These are phyloP conservation scores for Lomentospora prolificans DNA, from an alignment of 2,329 filamentous ascomycete genomes.

Conservation along the genomic window DNA sequence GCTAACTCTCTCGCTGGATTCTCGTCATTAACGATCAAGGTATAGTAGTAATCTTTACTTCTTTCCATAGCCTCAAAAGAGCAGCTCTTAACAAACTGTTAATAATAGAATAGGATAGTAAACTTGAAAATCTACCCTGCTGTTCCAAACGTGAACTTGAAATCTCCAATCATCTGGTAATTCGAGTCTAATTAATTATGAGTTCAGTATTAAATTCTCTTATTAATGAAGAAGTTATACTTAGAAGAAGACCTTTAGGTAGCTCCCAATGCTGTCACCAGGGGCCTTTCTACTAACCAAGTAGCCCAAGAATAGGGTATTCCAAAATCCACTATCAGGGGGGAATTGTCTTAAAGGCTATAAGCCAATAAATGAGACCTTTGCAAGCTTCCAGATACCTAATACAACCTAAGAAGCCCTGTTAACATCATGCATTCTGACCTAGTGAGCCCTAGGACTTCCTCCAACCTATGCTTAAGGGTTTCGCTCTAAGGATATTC, in stretches of 20 bases:
- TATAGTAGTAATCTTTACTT: too few relatives aligned
- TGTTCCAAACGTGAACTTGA: too few relatives aligned
- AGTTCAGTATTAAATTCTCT: not conserved
- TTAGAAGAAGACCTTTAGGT: not conserved
- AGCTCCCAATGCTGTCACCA: not conserved
- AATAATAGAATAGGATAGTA: too few relatives aligned
- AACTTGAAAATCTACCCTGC: too few relatives aligned
- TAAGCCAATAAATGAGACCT: not conserved
- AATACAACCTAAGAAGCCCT: not conserved
- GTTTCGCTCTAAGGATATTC: not conserved
- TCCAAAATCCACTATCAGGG: not conserved
- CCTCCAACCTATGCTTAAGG: not conserved
- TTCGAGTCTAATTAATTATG: too few relatives aligned
- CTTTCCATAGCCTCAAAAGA: too few relatives aligned
- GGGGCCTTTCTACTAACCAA: not conserved
- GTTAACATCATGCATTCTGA: not conserved
- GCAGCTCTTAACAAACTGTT: too few relatives aligned
- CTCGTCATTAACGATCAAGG: too few relatives aligned
- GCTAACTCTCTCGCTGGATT: too few relatives aligned
- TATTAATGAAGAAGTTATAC: not conserved
- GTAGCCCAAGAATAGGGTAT: not conserved
- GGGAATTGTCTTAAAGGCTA: not conserved
- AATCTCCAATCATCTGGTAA: too few relatives aligned
- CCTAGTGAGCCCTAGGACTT: slow-evolving; percentile 1
- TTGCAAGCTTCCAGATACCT: not conserved